A percentile compares a stretch with the other conserved stretches of the same genome.
Evolutionary conservation across 2,329 filamentous ascomycete genomes (phyloP).

Genomic region (Colletotrichum endophyticum): DNA sequence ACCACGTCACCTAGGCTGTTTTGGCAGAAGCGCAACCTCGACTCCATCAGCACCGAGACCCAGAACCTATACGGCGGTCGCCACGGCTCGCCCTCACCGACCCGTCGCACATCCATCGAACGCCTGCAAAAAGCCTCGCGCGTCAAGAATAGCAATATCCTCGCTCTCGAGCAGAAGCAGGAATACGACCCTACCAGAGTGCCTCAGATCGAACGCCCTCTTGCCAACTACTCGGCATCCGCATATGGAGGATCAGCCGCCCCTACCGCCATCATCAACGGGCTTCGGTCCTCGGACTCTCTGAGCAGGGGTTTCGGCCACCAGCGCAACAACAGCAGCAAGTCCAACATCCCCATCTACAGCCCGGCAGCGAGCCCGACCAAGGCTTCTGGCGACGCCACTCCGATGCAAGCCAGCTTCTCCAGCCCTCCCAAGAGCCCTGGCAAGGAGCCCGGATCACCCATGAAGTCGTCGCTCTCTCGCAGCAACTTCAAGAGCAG

Average conservation of each 20-base stretch:
- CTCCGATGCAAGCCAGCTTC: background rate
- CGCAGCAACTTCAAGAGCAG: slow-evolving; percentile 68
- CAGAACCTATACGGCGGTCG: slow-evolving; percentile 65
- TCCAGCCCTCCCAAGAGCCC: slow-evolving; percentile 51
- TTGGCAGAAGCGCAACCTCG: slow-evolving; percentile 82
- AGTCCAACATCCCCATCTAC: slow-evolving; percentile 62
- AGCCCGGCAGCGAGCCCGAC: slow-evolving; percentile 49
- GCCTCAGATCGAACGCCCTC: slow-evolving; percentile 80
- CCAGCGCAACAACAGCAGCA: slow-evolving; percentile 58
- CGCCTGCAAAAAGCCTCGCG: slow-evolving; percentile 92
- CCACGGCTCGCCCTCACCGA: slow-evolving; percentile 69
- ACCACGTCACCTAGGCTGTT: slow-evolving; percentile 82
- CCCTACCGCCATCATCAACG: slow-evolving; percentile 39
- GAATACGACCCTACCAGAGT: slow-evolving; percentile 87
- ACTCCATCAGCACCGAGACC: slow-evolving; percentile 69
- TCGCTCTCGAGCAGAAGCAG: slow-evolving; percentile 88
- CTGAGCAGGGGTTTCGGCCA: slow-evolving; percentile 47
- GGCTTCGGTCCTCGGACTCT: slow-evolving; percentile 54
- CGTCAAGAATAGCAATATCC: slow-evolving; percentile 98
- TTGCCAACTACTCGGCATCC: slow-evolving; percentile 78
- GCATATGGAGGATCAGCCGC: slow-evolving; percentile 64
- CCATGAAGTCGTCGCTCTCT: slow-evolving; percentile 88
- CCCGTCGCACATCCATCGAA: slow-evolving; percentile 90
- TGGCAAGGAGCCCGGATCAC: slow-evolving; percentile 76
- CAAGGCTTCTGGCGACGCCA: slow-evolving; percentile 17